These are phyloP conservation scores for Ilex aquifolium DNA, from an alignment of 257 asterid species.

Conservation along the genomic window DNA sequence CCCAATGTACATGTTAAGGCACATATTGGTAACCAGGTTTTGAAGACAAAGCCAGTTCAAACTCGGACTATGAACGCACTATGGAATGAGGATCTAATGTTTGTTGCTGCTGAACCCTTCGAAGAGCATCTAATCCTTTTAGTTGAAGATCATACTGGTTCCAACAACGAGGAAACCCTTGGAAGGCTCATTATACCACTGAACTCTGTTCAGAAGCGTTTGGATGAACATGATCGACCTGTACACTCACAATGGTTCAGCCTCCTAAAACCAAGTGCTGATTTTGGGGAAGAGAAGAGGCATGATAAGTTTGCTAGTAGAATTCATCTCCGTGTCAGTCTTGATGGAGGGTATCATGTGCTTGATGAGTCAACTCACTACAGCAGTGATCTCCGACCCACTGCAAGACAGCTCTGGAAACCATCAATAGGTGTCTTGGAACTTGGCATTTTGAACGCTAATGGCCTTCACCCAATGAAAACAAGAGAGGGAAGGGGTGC, in stretches of 20 bases:
- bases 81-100: conserved; percentile 24
- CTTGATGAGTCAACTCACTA: conserved; percentile 23
- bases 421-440: conserved; percentile 15
- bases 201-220: conserved; percentile 9
- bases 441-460: conserved; percentile 15
- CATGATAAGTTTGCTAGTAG: conserved; percentile 14
- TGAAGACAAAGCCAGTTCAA: conserved; percentile 14
- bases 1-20: conserved; percentile 19
- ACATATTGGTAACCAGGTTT: conserved; percentile 15
- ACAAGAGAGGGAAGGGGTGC: conserved; percentile 17
- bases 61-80: conserved; percentile 14
- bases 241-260: conserved; percentile 16
- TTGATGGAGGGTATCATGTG: conserved; percentile 24
- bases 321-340: conserved; percentile 14
- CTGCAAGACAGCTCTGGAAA: conserved; percentile 23
- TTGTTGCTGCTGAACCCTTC: conserved; percentile 22
- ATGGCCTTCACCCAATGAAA: conserved; percentile 17
- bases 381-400: conserved; percentile 25
- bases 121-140: conserved; percentile 16
- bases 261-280: conserved; percentile 12
- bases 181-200: conserved; percentile 15
- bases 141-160: conserved; percentile 16
- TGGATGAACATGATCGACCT: conserved; percentile 13
- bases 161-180: conserved; percentile 13
- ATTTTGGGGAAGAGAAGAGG: conserved; percentile 7